These are phyloP conservation scores for Didymella lethalis DNA, from an alignment of 2,329 filamentous ascomycete genomes.

Conservation along the genomic window DNA sequence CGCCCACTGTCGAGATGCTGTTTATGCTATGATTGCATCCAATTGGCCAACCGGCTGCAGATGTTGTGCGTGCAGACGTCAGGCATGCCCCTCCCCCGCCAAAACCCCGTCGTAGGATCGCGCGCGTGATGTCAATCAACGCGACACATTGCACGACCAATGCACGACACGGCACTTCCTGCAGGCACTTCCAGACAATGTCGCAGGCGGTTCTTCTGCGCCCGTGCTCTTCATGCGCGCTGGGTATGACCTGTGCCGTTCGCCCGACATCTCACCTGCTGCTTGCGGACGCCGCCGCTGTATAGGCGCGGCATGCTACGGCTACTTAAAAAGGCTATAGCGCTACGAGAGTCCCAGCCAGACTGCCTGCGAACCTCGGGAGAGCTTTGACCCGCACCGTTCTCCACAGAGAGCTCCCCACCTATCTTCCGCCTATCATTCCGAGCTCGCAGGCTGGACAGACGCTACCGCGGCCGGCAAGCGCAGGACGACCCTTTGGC, in stretches of 20 bases:
- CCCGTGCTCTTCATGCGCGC: conserved; percentile 4
- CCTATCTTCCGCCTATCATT: conserved; percentile 24
- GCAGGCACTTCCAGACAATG: conserved; percentile 7
- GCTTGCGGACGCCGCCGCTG: conserved; percentile 21
- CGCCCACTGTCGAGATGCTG: conserved; percentile 6
- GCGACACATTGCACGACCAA: conserved; percentile 4
- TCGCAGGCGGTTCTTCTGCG: conserved; percentile 7
- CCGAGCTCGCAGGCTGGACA: conserved; percentile 19
- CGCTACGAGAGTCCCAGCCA: conserved; percentile 17
- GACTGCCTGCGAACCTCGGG: conserved; percentile 20
- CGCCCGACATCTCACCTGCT: conserved; percentile 25
- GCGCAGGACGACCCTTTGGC: conserved; percentile 22
- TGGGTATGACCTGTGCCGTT: conserved; percentile 17
- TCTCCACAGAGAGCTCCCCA: conserved; percentile 38
- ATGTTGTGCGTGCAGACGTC: conserved; percentile 18
- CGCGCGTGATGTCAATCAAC: conserved; percentile 15
- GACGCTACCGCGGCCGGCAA: conserved; percentile 40
- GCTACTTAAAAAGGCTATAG: conserved; percentile 25
- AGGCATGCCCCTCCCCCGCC: conserved; percentile 16
- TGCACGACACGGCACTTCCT: conserved; percentile 18
- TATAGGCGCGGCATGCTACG: conserved; percentile 19
- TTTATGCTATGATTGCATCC: neutral
- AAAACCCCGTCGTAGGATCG: conserved; percentile 12
- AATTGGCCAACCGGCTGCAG: conserved; percentile 1
- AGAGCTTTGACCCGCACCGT: conserved; percentile 21